phyloP scores from a whole-genome alignment of 2,329 filamentous ascomycete genomes.

The Cryphonectria nitschkei region DNA sequence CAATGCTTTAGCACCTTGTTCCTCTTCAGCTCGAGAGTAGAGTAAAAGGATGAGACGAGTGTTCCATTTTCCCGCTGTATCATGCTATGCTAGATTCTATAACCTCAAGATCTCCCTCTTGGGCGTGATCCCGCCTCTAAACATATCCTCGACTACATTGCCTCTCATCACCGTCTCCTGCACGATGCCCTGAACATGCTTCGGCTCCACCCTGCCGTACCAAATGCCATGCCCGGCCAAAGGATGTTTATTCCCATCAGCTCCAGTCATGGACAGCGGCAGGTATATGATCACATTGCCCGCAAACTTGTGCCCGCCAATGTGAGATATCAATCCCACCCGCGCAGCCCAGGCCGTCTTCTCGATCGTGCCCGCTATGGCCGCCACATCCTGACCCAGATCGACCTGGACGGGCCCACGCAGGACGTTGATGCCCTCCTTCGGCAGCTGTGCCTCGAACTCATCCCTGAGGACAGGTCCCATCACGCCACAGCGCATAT shows the following conservation, averaged over 20 bases:
- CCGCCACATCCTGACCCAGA: slow-evolving; percentile 34
- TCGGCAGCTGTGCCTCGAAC: slow-evolving; percentile 65
- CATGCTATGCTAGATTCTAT: slow-evolving; percentile 34
- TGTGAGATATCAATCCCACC: slow-evolving; percentile 75
- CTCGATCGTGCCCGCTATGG: slow-evolving; percentile 32
- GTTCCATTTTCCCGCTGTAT: background rate
- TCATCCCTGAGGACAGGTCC: slow-evolving; percentile 73
- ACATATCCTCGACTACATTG: slow-evolving; percentile 70
- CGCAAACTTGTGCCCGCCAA: slow-evolving; percentile 84
- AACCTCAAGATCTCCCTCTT: slow-evolving; percentile 57
- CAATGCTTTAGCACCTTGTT: background rate
- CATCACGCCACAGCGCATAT: slow-evolving; percentile 79
- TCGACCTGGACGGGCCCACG: slow-evolving; percentile 49
- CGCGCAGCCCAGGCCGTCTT: slow-evolving; percentile 48
- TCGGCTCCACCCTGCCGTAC: slow-evolving; percentile 79
- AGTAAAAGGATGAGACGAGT: background rate
- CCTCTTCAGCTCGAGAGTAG: background rate
- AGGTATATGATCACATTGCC: slow-evolving; percentile 84
- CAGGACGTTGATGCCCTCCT: slow-evolving; percentile 53
- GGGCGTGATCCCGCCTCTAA: slow-evolving; percentile 69
- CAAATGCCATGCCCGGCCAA: slow-evolving; percentile 75
- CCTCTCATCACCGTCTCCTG: slow-evolving; percentile 70
- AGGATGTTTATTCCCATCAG: slow-evolving; percentile 52
- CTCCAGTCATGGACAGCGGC: slow-evolving; percentile 55
- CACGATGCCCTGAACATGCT: slow-evolving; percentile 76